These are phyloP conservation scores for Butyriboletus appendiculatus DNA, from an alignment of 1,284 basidiomycete species.

Conservation along the genomic window DNA sequence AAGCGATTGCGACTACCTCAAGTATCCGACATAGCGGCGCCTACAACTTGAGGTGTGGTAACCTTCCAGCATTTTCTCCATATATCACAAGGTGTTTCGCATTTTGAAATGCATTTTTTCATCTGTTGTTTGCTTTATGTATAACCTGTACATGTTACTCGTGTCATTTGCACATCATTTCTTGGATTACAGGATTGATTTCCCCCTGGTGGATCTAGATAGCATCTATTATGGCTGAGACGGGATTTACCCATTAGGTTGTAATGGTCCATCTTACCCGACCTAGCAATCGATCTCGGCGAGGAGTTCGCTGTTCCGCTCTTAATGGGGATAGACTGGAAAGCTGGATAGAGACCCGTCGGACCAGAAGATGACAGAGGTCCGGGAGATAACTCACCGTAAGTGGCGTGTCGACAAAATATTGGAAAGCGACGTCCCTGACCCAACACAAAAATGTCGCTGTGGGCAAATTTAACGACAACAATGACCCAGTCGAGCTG, in stretches of 20 bases:
- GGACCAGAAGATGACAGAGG: background rate
- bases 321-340: background rate
- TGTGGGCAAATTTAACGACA: background rate
- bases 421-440: background rate
- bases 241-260: background rate
- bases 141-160: background rate
- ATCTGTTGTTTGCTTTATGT: background rate
- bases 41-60: background rate
- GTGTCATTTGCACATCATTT: background rate
- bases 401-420: background rate
- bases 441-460: background rate
- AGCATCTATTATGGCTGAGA: background rate
- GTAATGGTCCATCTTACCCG: background rate
- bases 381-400: background rate
- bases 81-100: background rate
- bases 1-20: conserved; percentile 21
- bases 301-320: background rate
- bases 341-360: background rate
- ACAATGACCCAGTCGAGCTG: background rate
- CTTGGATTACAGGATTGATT: background rate
- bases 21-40: conserved; percentile 7
- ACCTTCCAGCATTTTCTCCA: background rate
- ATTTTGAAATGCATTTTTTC: background rate
- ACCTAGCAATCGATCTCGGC: background rate
- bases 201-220: conserved; percentile 1